Percentiles rank a stretch among this genome's conserved stretches.
phyloP scores from a whole-genome alignment of 305 asterid species.

The Fraxinus latifolia region DNA sequence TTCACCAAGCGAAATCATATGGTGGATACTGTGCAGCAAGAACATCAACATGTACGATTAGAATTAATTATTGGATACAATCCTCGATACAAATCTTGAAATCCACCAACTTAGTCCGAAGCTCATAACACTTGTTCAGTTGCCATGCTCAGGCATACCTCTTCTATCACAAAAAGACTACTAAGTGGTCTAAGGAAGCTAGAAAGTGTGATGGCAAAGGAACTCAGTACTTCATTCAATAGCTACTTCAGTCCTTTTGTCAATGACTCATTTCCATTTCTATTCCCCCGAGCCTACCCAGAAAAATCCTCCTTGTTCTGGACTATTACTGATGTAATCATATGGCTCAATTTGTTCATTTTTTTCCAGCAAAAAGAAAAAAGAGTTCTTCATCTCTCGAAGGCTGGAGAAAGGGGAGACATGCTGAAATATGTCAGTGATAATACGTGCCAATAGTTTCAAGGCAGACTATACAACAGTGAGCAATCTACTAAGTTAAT shows the following conservation, averaged over 20 bases:
- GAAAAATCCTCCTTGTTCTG: not conserved
- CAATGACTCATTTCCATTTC: not conserved
- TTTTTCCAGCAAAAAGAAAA: not conserved
- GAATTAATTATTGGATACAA: not conserved
- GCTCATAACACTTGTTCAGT: not conserved
- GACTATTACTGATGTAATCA: not conserved
- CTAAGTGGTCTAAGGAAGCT: not conserved
- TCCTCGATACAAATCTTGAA: not conserved
- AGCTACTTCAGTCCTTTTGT: not conserved
- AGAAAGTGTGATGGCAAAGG: not conserved
- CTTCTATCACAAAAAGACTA: not conserved
- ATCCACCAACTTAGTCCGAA: not conserved
- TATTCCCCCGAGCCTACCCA: not conserved
- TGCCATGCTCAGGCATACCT: not conserved
- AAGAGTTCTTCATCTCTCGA: not conserved
- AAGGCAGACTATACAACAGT: not conserved
- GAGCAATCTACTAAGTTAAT: not conserved
- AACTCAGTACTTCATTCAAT: not conserved
- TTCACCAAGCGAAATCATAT: not conserved
- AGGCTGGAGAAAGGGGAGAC: not conserved
- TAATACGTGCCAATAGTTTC: not conserved
- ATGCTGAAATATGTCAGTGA: not conserved
- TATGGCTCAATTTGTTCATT: not conserved
- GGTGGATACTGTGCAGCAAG: not conserved
- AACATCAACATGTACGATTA: not conserved